Evolutionary conservation across 2,329 filamentous ascomycete species (phyloP).

Genomic region (Sordariomycetes sp.): DNA sequence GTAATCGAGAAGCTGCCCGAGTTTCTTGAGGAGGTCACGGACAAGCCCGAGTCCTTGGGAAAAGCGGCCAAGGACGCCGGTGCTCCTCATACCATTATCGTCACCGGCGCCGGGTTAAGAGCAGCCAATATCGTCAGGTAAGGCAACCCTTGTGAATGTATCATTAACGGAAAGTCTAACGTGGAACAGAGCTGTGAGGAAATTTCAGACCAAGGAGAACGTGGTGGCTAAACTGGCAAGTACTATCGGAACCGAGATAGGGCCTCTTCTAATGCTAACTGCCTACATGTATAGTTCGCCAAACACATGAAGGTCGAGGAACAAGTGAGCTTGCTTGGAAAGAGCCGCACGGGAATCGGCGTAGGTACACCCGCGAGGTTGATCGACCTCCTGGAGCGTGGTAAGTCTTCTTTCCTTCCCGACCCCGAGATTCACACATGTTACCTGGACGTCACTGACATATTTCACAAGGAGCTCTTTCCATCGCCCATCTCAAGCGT

Average conservation of each 20-base stretch:
- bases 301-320: slow-evolving; percentile 97
- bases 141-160: slow-evolving; percentile 4
- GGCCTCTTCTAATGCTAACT: not conserved
- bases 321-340: slow-evolving; percentile 64
- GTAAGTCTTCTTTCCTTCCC: slow-evolving; percentile 30
- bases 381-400: slow-evolving; percentile 71
- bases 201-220: slow-evolving; percentile 68
- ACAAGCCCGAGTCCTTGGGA: slow-evolving; percentile 47
- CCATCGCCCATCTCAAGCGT: slow-evolving; percentile 59
- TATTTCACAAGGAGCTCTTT: slow-evolving; percentile 46
- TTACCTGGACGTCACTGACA: not conserved
- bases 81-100: slow-evolving; percentile 74
- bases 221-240: slow-evolving; percentile 69
- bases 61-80: slow-evolving; percentile 59
- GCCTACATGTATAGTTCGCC: slow-evolving; percentile 62
- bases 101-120: slow-evolving; percentile 75
- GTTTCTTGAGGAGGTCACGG: slow-evolving; percentile 58
- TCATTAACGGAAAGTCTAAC: not conserved
- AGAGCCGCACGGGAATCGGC: slow-evolving; percentile 65
- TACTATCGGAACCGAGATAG: not conserved
- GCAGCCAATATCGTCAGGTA: slow-evolving; percentile 76
- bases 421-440: not conserved
- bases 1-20: slow-evolving; percentile 37
- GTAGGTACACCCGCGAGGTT: slow-evolving; percentile 83
- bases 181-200: slow-evolving; percentile 54